Evolutionary conservation across 495 filamentous ascomycete genomes (phyloP), one percentile per base, ranked within the genome.

Genomic region (Aspergillus saccharolyticus): DNA sequence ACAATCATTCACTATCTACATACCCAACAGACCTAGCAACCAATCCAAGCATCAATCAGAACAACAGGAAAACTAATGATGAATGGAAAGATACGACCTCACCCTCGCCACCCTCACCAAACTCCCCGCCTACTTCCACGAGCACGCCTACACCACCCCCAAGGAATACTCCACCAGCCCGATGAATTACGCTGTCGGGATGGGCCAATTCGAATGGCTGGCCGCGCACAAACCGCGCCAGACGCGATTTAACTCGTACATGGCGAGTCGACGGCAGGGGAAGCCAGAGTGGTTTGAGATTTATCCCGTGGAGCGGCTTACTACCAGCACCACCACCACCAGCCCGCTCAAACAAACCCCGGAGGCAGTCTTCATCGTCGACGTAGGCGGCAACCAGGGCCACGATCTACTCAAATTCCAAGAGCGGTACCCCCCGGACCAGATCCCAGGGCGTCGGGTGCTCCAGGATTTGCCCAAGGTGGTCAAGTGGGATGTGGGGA

Each of bases 121-220:
- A 43, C 61, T 76, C 0, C 70, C 73, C 1, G 65, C 68, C 24
- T 76, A 73, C 46, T 62, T 74, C 18, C 65, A 61, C 0, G 44
- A 58, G 4, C 65, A 73, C 49, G 47, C 59, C 22, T 76, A 74
- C 57, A 39, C 30, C 24, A 67, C 64, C 4, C 73, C 73, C 0
- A 59, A 63, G 42, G 71, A 74, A 22, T 76, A 76, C 52, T 49
- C 63, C 4, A 49, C 18, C 15, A 73, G 68, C 0, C 73, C 73
- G 0, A 76, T 76, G 73, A 59, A 68, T 33, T 76, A 70, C 70
- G 69, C 68, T 1, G 70, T 74, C 5, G 73, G 73, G 0, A 63
- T 73, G 22, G 73, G 71, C 44, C 73, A 76, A 18, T 76, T 76
- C 46, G 73, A 76, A 22, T 76, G 73, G 73, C 60, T 74, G 16